These are phyloP conservation scores for Cryphonectria japonica DNA, from an alignment of 2,329 filamentous ascomycete species.

Conservation along the genomic window DNA sequence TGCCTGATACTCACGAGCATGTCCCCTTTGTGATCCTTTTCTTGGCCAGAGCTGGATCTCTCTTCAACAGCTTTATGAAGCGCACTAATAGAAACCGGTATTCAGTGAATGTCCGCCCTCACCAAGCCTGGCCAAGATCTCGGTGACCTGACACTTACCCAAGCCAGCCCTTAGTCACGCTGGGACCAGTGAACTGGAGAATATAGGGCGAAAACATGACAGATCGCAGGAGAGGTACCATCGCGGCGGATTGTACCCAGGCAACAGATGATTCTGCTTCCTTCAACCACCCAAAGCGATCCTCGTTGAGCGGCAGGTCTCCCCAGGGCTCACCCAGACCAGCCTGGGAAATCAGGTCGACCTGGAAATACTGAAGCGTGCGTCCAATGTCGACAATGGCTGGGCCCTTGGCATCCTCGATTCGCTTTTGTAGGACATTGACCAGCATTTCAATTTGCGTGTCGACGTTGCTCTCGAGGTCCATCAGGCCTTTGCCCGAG, in stretches of 20 bases:
- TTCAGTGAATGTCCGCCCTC: constrained; percentile 20
- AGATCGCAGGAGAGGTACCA: constrained; percentile 11
- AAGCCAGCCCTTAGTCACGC: constrained; percentile 13
- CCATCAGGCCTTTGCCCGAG: constrained; percentile 35
- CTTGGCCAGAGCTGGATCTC: no score
- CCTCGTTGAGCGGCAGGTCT: constrained; percentile 20
- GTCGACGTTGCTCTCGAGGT: constrained; percentile 33
- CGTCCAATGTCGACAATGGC: constrained; percentile 20
- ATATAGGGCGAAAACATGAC: constrained; percentile 11
- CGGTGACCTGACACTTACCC: background rate
- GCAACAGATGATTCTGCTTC: background rate
- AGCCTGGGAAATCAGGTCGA: constrained; percentile 23
- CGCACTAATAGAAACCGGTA: background rate
- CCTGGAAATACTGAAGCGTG: constrained; percentile 23
- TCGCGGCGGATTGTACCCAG: constrained; percentile 7
- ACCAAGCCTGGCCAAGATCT: background rate
- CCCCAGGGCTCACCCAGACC: constrained; percentile 27
- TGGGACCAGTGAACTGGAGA: constrained; percentile 16
- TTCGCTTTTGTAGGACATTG: constrained; percentile 12
- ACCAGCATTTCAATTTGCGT: constrained; percentile 23
- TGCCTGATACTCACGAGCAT: constrained; percentile 11
- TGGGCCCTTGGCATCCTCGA: background rate
- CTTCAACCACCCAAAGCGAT: constrained; percentile 16
- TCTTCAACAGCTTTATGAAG: no score
- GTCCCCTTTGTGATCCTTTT: background rate